phyloP scores from a whole-genome alignment of 352 stramenopile genomes.

The Phytophthora palmivora region DNA sequence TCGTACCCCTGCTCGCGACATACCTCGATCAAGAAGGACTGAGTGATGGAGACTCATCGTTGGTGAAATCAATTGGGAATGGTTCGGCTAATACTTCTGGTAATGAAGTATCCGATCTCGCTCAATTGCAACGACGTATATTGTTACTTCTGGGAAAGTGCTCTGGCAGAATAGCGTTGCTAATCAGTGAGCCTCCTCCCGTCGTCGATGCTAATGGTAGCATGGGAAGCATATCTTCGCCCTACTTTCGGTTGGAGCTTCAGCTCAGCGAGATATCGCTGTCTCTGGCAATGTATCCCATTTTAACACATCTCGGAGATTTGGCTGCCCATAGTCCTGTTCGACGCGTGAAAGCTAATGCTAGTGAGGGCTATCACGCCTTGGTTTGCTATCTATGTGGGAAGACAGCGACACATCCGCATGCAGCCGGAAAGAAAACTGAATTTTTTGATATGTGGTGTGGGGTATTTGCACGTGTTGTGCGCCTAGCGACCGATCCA shows the following conservation, averaged over 20 bases:
- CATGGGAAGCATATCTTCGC: slow-evolving; percentile 30
- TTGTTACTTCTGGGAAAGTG: slow-evolving; percentile 65
- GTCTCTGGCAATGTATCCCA: slow-evolving; percentile 49
- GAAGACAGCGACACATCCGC: slow-evolving; percentile 70
- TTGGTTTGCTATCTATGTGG: slow-evolving; percentile 76
- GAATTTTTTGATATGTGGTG: slow-evolving; percentile 70
- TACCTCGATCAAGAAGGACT: slow-evolving; percentile 62
- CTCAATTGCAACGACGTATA: slow-evolving; percentile 65
- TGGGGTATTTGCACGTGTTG: slow-evolving; percentile 52
- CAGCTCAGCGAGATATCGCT: slow-evolving; percentile 51
- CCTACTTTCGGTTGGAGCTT: slow-evolving; percentile 51
- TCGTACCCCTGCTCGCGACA: slow-evolving; percentile 54
- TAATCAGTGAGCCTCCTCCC: slow-evolving; percentile 50
- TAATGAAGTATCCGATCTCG: slow-evolving; percentile 38
- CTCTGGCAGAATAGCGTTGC: slow-evolving; percentile 50
- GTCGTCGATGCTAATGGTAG: slow-evolving; percentile 11
- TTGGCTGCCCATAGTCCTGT: slow-evolving; percentile 63
- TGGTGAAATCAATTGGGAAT: slow-evolving; percentile 16
- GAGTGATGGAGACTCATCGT: slow-evolving; percentile 5
- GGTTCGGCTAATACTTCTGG: slow-evolving; percentile 11
- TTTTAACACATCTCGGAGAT: slow-evolving; percentile 61
- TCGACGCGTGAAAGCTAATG: slow-evolving; percentile 62
- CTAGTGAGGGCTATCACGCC: slow-evolving; percentile 75
- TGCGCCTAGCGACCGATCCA: slow-evolving; percentile 66
- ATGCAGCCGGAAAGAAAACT: slow-evolving; percentile 65